Evolutionary conservation across 495 filamentous ascomycete genomes (phyloP), one percentile per base, ranked within the genome.

Genomic region (Hypoxylon crocopeplum): DNA sequence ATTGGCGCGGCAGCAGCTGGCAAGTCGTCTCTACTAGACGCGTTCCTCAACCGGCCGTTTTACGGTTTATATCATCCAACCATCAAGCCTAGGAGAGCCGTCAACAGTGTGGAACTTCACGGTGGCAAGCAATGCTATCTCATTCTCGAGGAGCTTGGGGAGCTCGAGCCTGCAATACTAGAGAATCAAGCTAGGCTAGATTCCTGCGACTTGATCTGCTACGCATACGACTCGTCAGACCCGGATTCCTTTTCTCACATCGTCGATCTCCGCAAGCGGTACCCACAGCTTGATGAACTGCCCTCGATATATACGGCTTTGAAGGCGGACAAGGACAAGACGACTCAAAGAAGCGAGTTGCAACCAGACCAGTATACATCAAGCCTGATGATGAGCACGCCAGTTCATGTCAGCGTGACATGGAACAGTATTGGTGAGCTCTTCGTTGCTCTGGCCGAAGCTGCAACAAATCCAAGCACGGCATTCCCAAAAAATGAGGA

Each of bases 121-220:
- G 94, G 94, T 21, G 94, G 94, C 19, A 96, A 96, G 66, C 95
- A 98, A 72, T 96, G 91, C 74, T 98, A 98, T 66, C 80, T 98
- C 17, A 98, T 98, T 55, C 79, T 98, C 46, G 89, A 95, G 66
- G 94, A 98, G 69, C 86, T 97, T 1, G 95, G 95, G n/a, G 92
- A 97, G 70, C 77, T 96, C 32, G 94, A 98, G 64, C 89, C 92
- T 0, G 93, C 94, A 16, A 90, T 98, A 42, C 76, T 98, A 1
- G 94, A 97, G 44, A 98, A 98, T 74, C 84, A 88, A 64, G 84
- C 85, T 22, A 96, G 94, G 69, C 78, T 98, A n/a, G 90, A 95
- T 68, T 86, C 90, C 2, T 96, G 92, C 72, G 94, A 98, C 72
- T 82, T 98, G 20, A 82, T 98, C 22, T 94, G 92, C 66, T 98